Evolutionary conservation across 176 grass and related monocot genomes (phyloP), one percentile per base, ranked within the genome.

Genomic region (Oryza glumipatula): DNA sequence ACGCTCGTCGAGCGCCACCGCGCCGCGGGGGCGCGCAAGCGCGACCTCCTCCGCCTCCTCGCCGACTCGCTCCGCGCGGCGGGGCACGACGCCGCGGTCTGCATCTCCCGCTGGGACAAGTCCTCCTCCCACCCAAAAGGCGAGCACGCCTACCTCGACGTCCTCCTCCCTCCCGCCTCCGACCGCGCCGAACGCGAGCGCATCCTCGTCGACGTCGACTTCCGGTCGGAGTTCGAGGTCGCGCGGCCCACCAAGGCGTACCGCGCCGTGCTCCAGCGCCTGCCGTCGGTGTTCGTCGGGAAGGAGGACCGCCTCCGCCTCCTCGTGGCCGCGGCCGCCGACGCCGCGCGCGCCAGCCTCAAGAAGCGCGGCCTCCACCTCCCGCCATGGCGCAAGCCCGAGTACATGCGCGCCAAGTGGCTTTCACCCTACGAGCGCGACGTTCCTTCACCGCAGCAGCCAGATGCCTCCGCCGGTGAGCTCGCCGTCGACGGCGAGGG

Each of bases 401-500:
- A 96, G 86, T 99, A 99, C 88, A 99, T 99, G 91, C 86, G 91
- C 51, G 88, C 94, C 81, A 99, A 94, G 85, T 99, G 96, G 96
- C 91, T 99, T 7, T 92, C 96, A 19, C 33, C 80, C 11, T 94
- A 80, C 87, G 91, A 94, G 76, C 91, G 91, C 8, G 82, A 84
- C 51, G 63, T 22, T 2, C 71, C 78, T 13, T 15, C 48, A 30
- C 17, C 24, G 4, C 12, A 61, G 9, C 47, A 47, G 26, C 77
- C 69, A 19, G 89, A 88, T 10, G 72, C 73, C 16, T 7, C 56
- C 56, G n/a, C 77, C 69, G n/a, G 88, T 98, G 82, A 95, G 85
- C 86, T 92, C 87, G 63, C 90, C 88, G 84, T 24, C 48, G 63
- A 15, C 63, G 69, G 63, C 79, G 63, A 87, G 49, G 82, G 88